phyloP scores from a whole-genome alignment of 352 stramenopile genomes.

The Globisporangium canariense region DNA sequence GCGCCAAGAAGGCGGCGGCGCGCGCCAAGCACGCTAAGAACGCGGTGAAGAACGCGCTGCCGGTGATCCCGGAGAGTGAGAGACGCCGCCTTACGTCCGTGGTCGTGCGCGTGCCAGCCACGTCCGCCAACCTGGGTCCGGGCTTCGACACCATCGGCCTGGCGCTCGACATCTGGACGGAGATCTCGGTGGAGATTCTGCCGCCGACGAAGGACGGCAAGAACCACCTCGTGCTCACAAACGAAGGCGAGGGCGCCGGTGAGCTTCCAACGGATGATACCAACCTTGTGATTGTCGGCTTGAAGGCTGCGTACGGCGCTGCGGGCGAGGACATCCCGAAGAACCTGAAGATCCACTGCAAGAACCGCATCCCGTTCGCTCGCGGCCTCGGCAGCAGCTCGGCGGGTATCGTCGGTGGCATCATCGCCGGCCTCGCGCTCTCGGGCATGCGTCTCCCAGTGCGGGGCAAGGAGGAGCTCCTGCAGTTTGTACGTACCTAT shows the following conservation, averaged over 20 bases:
- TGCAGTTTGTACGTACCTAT: slow-evolving; percentile 84
- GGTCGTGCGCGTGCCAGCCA: slow-evolving; percentile 97
- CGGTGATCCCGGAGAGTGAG: slow-evolving; percentile 28
- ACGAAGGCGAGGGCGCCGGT: slow-evolving; percentile 94
- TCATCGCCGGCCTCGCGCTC: slow-evolving; percentile 98
- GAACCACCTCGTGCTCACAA: slow-evolving; percentile 93
- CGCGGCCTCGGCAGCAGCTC: slow-evolving; percentile 96
- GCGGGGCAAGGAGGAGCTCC: slow-evolving; percentile 90
- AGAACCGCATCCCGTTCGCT: slow-evolving; percentile 97
- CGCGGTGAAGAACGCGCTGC: slow-evolving; percentile 16
- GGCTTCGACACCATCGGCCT: slow-evolving; percentile 98
- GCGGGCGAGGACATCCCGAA: slow-evolving; percentile 92
- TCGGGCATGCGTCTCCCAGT: slow-evolving; percentile 91
- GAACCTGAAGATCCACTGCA: slow-evolving; percentile 95
- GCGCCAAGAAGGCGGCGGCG: slow-evolving; percentile 27
- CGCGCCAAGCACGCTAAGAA: slow-evolving; percentile 17
- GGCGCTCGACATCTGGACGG: slow-evolving; percentile 98
- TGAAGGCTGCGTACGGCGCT: slow-evolving; percentile 94
- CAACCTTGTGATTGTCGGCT: slow-evolving; percentile 93
- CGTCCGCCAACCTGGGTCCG: slow-evolving; percentile 97
- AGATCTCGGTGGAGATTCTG: slow-evolving; percentile 94
- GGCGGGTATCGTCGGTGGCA: slow-evolving; percentile 97
- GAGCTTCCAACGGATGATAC: slow-evolving; percentile 89
- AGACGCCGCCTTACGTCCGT: slow-evolving; percentile 81
- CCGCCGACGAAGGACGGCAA: slow-evolving; percentile 25